phyloP scores from a whole-genome alignment of 1,284 basidiomycete genomes.

The Schizophyllum commune region DNA sequence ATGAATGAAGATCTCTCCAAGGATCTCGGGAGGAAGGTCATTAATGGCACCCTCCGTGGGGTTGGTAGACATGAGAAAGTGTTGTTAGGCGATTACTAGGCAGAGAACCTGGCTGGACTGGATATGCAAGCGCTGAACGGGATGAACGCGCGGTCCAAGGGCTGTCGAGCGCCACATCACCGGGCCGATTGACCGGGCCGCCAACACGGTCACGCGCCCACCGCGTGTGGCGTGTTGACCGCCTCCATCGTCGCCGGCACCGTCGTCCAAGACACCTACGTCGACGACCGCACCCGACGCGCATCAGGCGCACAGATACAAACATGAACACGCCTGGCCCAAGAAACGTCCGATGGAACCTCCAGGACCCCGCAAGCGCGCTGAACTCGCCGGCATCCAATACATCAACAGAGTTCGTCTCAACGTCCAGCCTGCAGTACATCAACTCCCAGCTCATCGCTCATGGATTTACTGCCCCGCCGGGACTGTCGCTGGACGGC shows the following conservation, averaged over 20 bases:
- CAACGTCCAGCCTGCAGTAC: slow-evolving; percentile 55
- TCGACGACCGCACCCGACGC: slow-evolving; percentile 27
- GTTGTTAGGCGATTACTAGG: not conserved
- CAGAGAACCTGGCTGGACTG: not conserved
- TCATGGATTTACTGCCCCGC: slow-evolving; percentile 66
- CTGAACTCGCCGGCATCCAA: slow-evolving; percentile 36
- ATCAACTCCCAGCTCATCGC: slow-evolving; percentile 73
- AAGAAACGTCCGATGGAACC: slow-evolving; percentile 35
- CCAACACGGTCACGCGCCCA: not conserved
- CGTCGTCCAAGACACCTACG: not conserved
- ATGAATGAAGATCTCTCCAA: slow-evolving; percentile 29
- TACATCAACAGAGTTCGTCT: slow-evolving; percentile 32
- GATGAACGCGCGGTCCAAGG: too few species aligned
- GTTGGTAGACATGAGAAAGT: not conserved
- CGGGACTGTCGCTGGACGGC: slow-evolving; percentile 59
- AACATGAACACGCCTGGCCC: not conserved
- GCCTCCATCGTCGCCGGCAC: not conserved
- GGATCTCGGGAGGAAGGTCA: slow-evolving; percentile 28
- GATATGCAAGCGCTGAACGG: not conserved
- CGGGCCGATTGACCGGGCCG: not conserved
- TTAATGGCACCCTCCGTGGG: slow-evolving; percentile 13
- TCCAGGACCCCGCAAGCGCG: slow-evolving; percentile 33
- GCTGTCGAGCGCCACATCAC: not conserved
- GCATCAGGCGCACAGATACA: slow-evolving; percentile 22
- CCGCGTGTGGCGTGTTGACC: not conserved